Percentiles rank a stretch among this genome's conserved stretches.
phyloP scores from a whole-genome alignment of 192 early-diverging fungal species.

The Phlyctochytrium planicorne region DNA sequence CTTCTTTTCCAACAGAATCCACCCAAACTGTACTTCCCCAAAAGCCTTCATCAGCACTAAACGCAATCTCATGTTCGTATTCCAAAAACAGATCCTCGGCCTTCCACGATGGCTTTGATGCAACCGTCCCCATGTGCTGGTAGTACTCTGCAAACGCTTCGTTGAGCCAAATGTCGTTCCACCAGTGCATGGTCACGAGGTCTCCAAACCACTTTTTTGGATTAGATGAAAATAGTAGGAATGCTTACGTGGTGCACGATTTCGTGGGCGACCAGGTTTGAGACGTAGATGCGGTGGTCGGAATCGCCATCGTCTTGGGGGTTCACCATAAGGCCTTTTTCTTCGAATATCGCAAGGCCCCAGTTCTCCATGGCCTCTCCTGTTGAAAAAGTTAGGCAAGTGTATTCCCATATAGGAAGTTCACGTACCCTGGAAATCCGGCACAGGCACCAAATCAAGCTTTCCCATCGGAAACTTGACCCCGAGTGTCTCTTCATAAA shows the following conservation, averaged over 20 bases:
- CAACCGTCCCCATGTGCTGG: constrained; percentile 21
- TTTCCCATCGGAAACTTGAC: constrained; percentile 35
- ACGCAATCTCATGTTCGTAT: constrained; percentile 11
- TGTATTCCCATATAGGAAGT: too few relatives aligned
- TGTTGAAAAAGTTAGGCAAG: too few relatives aligned
- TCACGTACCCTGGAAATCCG: too few relatives aligned
- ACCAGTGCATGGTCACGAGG: constrained; percentile 43
- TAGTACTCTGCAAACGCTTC: constrained; percentile 45
- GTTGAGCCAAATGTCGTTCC: constrained; percentile 45
- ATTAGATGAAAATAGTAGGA: neutral
- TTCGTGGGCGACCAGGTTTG: constrained; percentile 38
- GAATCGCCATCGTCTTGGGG: constrained; percentile 9
- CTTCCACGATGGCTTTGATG: constrained; percentile 23
- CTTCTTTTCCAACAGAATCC: neutral
- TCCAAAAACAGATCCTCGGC: constrained; percentile 32
- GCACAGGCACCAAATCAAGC: constrained; percentile 59
- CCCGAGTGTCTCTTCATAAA: constrained; percentile 29
- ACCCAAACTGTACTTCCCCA: constrained; percentile 9
- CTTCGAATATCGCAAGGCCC: constrained; percentile 36
- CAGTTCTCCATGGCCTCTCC: constrained; percentile 67
- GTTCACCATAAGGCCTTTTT: constrained; percentile 19
- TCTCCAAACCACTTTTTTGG: constrained; percentile 41
- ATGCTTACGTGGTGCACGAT: constrained; percentile 29
- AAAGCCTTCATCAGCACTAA: constrained; percentile 8
- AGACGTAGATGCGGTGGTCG: constrained; percentile 24